Percentiles rank a stretch among this genome's conserved stretches.
phyloP scores from a whole-genome alignment of 2,329 filamentous ascomycete species.

The Cephalotrichum gorgonifer region DNA sequence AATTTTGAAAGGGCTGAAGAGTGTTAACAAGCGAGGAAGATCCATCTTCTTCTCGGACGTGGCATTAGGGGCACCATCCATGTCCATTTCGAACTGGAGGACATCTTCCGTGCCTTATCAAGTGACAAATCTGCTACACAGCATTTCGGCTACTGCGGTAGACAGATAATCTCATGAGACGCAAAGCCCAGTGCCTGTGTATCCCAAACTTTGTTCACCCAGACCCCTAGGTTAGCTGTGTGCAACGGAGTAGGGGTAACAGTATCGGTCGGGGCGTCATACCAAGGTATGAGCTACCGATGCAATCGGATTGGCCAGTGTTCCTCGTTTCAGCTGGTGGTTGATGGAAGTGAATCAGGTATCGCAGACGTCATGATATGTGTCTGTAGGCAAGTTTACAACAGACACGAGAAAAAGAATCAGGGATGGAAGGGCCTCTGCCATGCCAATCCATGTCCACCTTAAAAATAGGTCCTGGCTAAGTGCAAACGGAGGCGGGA shows the following conservation, averaged over 20 bases:
- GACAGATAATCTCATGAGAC: not conserved
- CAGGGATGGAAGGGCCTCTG: too few species aligned
- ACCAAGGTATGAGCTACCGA: not conserved
- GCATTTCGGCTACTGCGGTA: not conserved
- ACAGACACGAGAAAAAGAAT: too few species aligned
- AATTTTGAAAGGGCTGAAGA: too few species aligned
- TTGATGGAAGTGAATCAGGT: too few species aligned
- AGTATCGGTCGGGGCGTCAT: not conserved
- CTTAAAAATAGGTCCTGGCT: not conserved
- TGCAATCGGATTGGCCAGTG: too few species aligned
- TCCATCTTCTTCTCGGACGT: too few species aligned
- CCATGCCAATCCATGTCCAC: too few species aligned
- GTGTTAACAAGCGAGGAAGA: too few species aligned
- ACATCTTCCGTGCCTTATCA: not conserved
- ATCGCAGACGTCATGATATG: too few species aligned
- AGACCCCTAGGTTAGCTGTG: not conserved
- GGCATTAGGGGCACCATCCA: too few species aligned
- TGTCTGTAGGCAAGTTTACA: too few species aligned
- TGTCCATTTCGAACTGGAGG: not conserved
- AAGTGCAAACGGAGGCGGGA: not conserved
- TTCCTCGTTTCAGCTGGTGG: too few species aligned
- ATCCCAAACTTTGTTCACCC: not conserved
- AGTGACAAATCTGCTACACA: not conserved
- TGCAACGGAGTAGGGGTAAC: not conserved
- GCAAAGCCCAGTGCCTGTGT: not conserved